Evolutionary conservation across 2,329 filamentous ascomycete genomes (phyloP).

Genomic region (Cordyceps farinosa): DNA sequence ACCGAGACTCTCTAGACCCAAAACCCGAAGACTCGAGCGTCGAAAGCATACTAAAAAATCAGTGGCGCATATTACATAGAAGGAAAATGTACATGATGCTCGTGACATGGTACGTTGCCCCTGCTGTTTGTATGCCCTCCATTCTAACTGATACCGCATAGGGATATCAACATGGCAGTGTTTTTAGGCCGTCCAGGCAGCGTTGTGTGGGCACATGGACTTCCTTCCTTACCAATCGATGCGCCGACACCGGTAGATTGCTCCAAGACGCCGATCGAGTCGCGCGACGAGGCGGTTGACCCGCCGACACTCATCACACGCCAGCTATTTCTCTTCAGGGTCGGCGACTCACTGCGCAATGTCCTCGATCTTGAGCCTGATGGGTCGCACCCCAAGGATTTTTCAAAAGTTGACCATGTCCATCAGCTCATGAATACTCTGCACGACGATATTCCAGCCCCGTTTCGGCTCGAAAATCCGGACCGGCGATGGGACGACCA

Average conservation of each 20-base stretch:
- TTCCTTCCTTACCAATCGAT: conserved; percentile 52
- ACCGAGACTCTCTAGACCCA: conserved; percentile 51
- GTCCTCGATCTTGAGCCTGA: conserved; percentile 55
- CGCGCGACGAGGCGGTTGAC: conserved; percentile 44
- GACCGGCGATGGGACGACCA: conserved; percentile 54
- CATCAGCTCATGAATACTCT: conserved; percentile 49
- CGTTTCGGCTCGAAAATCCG: conserved; percentile 52
- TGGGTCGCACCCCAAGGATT: conserved; percentile 52
- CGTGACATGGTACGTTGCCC: conserved; percentile 33
- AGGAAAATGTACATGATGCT: conserved; percentile 56
- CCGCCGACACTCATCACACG: conserved; percentile 56
- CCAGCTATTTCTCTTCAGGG: conserved; percentile 47
- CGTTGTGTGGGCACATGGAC: conserved; percentile 46
- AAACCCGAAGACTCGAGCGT: conserved; percentile 43
- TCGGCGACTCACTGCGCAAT: conserved; percentile 47
- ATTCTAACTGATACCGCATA: conserved; percentile 24
- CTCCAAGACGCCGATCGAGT: conserved; percentile 45
- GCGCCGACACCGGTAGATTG: conserved; percentile 45
- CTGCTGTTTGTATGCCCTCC: neutral
- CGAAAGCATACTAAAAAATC: conserved; percentile 50
- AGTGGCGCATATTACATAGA: conserved; percentile 56
- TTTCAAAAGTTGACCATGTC: conserved; percentile 50
- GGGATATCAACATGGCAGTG: conserved; percentile 52
- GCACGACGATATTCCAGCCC: conserved; percentile 47
- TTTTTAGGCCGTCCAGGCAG: conserved; percentile 55